Base-by-base conservation (phyloP, 2,329 filamentous ascomycete genomes). In the Domatiomyces globalis region DNA sequence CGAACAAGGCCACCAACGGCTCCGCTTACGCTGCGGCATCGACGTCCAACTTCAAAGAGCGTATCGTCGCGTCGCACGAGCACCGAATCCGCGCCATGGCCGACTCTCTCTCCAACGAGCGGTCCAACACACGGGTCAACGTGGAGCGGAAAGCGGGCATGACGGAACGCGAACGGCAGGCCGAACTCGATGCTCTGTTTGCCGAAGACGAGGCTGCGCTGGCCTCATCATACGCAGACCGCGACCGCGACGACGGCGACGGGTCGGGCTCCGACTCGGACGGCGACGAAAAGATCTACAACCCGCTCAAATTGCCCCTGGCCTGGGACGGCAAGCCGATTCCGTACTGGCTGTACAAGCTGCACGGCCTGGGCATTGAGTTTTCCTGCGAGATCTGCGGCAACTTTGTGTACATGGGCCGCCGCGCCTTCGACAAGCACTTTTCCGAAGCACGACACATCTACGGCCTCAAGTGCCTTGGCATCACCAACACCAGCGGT, bases 271-370 rank as follows among this genome's bases (percentile, higher is more conserved):
- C 87, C 0, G 85, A 84, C 0, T 80, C 82, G 2, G 82, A 87
- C 12, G 85, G 81, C 42, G 86, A 90, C 44, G 88, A 95, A 58
- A 89, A 83, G 65, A 85, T 96, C 54, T 95, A 96, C 74, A 98
- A 98, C 66, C 92, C 92, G 0, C 77, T 98, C 58, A 98, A 98
- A 65, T 76, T 98, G 1, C 92, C 92, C 0, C 76, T 98, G 6
- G 90, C 87, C 2, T 98, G 94, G 94, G 92, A 98, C 60, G 92
- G 94, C 61, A 98, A 98, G 65, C 92, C 94, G 0, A 98, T 98
- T 61, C 92, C 94, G 0, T 98, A 92, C 73, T 98, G 92, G 92
- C 77, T 98, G 15, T 98, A 96, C 75, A 92, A 95, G 61, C 76
- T 98, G 15, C 92, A 98, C 64, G 92, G 92, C 1, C 73, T 98